These are phyloP conservation scores for Nigrospora oryzae DNA, from an alignment of 2,329 filamentous ascomycete genomes.

Conservation along the genomic window DNA sequence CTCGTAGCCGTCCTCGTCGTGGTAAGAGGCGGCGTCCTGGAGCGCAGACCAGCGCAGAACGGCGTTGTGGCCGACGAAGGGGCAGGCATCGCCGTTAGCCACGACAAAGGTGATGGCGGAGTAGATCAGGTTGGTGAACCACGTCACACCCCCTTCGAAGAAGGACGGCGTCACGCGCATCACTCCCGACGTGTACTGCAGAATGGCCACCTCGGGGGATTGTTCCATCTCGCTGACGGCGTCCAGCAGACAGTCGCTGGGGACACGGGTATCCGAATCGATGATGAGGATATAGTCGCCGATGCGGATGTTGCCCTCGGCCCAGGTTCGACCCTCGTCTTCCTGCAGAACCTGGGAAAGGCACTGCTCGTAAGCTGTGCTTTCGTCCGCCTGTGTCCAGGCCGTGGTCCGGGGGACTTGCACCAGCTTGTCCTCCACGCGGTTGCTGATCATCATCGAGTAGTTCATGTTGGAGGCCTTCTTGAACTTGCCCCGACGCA, in stretches of 20 bases:
- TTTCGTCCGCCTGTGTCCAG: conserved; percentile 64
- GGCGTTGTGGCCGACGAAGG: conserved; percentile 76
- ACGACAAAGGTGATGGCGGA: conserved; percentile 71
- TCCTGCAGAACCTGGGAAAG: conserved; percentile 60
- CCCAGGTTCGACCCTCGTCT: conserved; percentile 61
- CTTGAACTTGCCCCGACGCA: conserved; percentile 59
- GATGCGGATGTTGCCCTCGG: conserved; percentile 76
- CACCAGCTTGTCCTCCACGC: conserved; percentile 61
- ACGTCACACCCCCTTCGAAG: conserved; percentile 57
- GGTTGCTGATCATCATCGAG: conserved; percentile 57
- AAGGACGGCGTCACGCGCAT: conserved; percentile 72
- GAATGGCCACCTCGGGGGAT: conserved; percentile 68
- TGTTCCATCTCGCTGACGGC: conserved; percentile 77
- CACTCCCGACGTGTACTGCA: conserved; percentile 70
- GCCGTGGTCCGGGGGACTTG: conserved; percentile 44
- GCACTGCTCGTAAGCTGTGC: conserved; percentile 54
- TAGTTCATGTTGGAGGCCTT: conserved; percentile 71
- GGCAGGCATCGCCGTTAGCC: conserved; percentile 67
- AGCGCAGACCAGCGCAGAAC: conserved; percentile 68
- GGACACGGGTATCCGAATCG: conserved; percentile 73
- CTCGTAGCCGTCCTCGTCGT: conserved; percentile 62
- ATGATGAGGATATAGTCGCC: conserved; percentile 77
- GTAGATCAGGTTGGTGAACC: conserved; percentile 69
- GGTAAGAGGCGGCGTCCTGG: conserved; percentile 59
- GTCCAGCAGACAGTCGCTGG: conserved; percentile 68